Evolutionary conservation across 2,329 filamentous ascomycete genomes (phyloP), one percentile per base, ranked within the genome.

Genomic region (Nectriaceae sp.): DNA sequence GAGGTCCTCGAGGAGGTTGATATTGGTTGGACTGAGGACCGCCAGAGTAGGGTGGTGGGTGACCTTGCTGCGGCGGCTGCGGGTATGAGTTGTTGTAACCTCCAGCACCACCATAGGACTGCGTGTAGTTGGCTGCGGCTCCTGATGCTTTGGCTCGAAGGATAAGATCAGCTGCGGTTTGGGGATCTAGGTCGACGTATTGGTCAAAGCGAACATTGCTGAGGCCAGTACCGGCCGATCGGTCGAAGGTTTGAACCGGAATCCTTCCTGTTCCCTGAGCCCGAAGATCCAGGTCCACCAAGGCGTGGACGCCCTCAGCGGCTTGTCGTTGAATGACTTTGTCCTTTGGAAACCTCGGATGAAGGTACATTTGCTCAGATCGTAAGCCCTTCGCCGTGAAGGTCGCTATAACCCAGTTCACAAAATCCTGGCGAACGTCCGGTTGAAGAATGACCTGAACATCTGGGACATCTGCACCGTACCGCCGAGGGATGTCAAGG

Each of bases 361-460:
- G 87, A 39, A 97, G 75, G 57, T 88, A 87, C 70, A 96, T 85
- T 18, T 91, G 85, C 60, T 95, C 88, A 13, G 87, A 85, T 50
- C 82, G 86, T 31, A 97, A 75, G 3, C 85, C 84, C 46, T 86
- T 84, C 26, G 80, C 78, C 49, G 81, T 78, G 66, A 97, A 95
- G 1, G 84, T 80, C 26, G 80, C 79, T 65, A 96, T 88, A 11
- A 96, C 86, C 80, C 89, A 96, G 44, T 78, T 78, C 42, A 96
- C 84, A 62, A 96, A 97, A 47, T 90, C 86, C 51, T 87, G 78
- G 50, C 87, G 83, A 11, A 95, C 79, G 57, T 91, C 85, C 55
- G 93, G 85, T 38, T 93, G 76, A 4, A 95, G 80, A 21, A 97
- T 82, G 22, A 97, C 83, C 66, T 97, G 91, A 15, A 97, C 88